phyloP scores from a whole-genome alignment of 1,139 yeast species.

The Yarrowia galli region DNA sequence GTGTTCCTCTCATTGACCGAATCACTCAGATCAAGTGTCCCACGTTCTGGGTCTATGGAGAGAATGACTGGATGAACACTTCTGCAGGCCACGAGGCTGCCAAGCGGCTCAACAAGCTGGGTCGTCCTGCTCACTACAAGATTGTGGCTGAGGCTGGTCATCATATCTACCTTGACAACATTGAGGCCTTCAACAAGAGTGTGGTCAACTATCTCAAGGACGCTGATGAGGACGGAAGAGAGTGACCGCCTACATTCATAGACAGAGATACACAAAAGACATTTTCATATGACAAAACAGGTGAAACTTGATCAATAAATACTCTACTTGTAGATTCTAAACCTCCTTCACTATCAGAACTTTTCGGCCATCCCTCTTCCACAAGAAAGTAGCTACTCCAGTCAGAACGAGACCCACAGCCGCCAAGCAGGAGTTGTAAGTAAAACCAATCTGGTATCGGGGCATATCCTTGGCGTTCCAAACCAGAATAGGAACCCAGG shows the following conservation, averaged over 20 bases:
- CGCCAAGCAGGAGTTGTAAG: constrained; percentile 58
- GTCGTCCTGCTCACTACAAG: constrained; percentile 55
- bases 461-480: constrained; percentile 63
- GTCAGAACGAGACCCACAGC: constrained; percentile 56
- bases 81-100: constrained; percentile 70
- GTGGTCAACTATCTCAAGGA: constrained; percentile 32
- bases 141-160: constrained; percentile 72
- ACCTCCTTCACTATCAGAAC: background rate
- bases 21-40: constrained; percentile 56
- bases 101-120: constrained; percentile 51
- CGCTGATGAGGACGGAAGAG: constrained; percentile 15
- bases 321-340: background rate
- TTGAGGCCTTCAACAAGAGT: constrained; percentile 56
- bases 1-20: constrained; percentile 76
- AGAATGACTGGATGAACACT: constrained; percentile 85
- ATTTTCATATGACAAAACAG: background rate
- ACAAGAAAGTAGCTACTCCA: constrained; percentile 5
- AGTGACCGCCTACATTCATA: background rate
- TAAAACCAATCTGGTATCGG: constrained; percentile 58
- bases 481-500: constrained; percentile 57
- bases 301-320: background rate
- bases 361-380: constrained; percentile 10
- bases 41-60: constrained; percentile 74
- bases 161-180: constrained; percentile 79
- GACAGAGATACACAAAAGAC: background rate